Base-by-base conservation (phyloP, 2,329 filamentous ascomycete genomes). In the Xylariaceae sp. region DNA sequence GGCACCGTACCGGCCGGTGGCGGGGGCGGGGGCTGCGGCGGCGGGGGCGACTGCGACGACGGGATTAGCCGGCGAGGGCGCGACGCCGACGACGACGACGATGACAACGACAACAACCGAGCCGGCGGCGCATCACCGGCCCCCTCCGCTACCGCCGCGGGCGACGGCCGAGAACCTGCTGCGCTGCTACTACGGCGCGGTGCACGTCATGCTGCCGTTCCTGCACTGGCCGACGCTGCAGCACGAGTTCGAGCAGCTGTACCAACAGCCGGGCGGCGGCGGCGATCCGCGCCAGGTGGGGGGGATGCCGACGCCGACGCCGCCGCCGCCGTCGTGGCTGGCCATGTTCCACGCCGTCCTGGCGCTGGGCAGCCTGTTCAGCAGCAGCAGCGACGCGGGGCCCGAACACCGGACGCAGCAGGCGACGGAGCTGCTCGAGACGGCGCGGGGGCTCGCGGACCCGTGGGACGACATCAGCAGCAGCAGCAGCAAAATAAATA, bases 221-320 rank as follows among this genome's bases (percentile, higher is more conserved):
- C 52, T 96, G 8, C 86, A 96, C 57, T 93, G 89, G 83, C 84
- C 86, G 2, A 83, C 75, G 0, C 93, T 96, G 49, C 70, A 81
- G 48, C 69, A 74, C 30, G 75, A 83, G 32, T 83, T 90, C 40
- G 85, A 94, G 36, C 70, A 77, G 7, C 67, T 94, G 5, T 94
- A 94, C 58, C 73, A 74, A 35, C 62, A 65, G 8, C 21, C 21
- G 21, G 24, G 12, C 6, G 15, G 15, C 12, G n/a, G 21, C 26
- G 74, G 77, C 4, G 73, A 72, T 27, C 65, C 83, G 13, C 65
- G 72, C 19, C 72, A 73, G 3, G 67, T 76, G 5, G n/a, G n/a
- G n/a, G n/a, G n/a, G n/a, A n/a, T n/a, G n/a, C n/a, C n/a, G n/a
- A n/a, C n/a, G n/a, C n/a, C n/a, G n/a, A n/a, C n/a, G n/a, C n/a